A percentile compares a stretch with the other conserved stretches of the same genome.
Evolutionary conservation across 768 basidiomycete genomes (phyloP).

Genomic region (Mycena vitilis): DNA sequence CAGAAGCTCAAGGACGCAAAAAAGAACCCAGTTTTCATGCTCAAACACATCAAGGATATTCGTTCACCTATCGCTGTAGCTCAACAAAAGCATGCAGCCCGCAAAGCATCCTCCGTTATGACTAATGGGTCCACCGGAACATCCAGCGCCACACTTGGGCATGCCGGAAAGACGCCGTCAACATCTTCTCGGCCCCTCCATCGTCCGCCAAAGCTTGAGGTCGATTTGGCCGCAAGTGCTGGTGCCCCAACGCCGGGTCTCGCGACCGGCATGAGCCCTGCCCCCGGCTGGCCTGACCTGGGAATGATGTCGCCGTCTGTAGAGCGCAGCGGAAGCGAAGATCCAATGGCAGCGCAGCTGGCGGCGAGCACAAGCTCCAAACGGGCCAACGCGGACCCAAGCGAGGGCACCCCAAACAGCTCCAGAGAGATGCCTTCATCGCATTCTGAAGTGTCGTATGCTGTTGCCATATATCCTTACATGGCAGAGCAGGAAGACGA

Average conservation of each 20-base stretch:
- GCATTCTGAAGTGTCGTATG: slow-evolving; percentile 82
- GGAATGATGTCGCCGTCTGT: slow-evolving; percentile 68
- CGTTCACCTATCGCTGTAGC: slow-evolving; percentile 97
- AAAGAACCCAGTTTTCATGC: slow-evolving; percentile 99
- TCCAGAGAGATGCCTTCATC: slow-evolving; percentile 58
- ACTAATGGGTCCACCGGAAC: slow-evolving; percentile 55
- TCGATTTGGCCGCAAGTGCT: slow-evolving; percentile 64
- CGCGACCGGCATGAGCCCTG: slow-evolving; percentile 70
- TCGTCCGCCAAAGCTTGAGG: slow-evolving; percentile 78
- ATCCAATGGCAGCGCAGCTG: slow-evolving; percentile 50
- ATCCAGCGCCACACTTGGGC: slow-evolving; percentile 54
- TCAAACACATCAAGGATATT: slow-evolving; percentile 96
- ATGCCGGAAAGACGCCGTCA: slow-evolving; percentile 53
- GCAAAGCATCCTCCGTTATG: slow-evolving; percentile 76
- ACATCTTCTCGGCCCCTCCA: slow-evolving; percentile 52
- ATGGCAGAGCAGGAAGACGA: slow-evolving; percentile 99
- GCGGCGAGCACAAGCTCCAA: slow-evolving; percentile 46
- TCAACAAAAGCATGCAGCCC: slow-evolving; percentile 92
- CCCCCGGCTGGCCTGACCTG: slow-evolving; percentile 82
- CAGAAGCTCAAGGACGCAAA: slow-evolving; percentile 97
- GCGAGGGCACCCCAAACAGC: slow-evolving; percentile 33
- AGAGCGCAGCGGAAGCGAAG: slow-evolving; percentile 53
- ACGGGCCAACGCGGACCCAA: slow-evolving; percentile 30
- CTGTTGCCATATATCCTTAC: slow-evolving; percentile 98
- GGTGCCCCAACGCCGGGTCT: slow-evolving; percentile 52